phyloP scores from a whole-genome alignment of 192 early-diverging fungal species.

The Jimgerdemannia lactiflua region DNA sequence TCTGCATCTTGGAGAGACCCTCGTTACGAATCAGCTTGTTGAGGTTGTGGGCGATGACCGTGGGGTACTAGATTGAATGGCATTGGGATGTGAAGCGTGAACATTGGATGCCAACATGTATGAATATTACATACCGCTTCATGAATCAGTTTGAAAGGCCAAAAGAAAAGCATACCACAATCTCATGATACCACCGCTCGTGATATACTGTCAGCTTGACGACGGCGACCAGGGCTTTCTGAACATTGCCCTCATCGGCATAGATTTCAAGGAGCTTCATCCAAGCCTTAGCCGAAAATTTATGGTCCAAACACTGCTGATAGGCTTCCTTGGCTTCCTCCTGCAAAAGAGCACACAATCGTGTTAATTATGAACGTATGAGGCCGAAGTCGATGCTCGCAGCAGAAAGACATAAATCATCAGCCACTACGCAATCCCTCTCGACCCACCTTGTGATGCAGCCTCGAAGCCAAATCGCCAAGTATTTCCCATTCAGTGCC shows the following conservation, averaged over 20 bases:
- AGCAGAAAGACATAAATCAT: not conserved
- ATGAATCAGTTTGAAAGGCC: slow-evolving; percentile 5
- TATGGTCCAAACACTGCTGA: slow-evolving; percentile 81
- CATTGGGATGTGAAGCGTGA: not conserved
- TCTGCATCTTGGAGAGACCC: slow-evolving; percentile 91
- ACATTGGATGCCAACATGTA: not conserved
- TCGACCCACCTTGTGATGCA: slow-evolving; percentile 66
- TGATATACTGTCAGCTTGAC: slow-evolving; percentile 83
- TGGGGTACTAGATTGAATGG: slow-evolving; percentile 67
- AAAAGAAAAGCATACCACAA: slow-evolving; percentile 53
- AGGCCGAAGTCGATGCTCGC: not conserved
- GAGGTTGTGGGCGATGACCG: slow-evolving; percentile 76
- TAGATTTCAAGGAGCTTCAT: slow-evolving; percentile 80
- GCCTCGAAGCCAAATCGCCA: slow-evolving; percentile 86
- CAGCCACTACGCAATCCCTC: no score
- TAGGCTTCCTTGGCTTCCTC: slow-evolving; percentile 94
- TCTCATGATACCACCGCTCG: slow-evolving; percentile 91
- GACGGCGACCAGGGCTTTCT: slow-evolving; percentile 74
- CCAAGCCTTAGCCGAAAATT: slow-evolving; percentile 92
- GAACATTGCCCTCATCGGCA: slow-evolving; percentile 76
- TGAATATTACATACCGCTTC: slow-evolving; percentile 3
- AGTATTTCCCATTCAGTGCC: slow-evolving; percentile 98
- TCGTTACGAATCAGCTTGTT: slow-evolving; percentile 85
- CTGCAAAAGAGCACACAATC: slow-evolving; percentile 1
- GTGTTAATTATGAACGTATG: not conserved